Percentiles rank a stretch among this genome's conserved stretches.
Evolutionary conservation across 129 eudicot species (phyloP).

Genomic region (Ambrosia artemisiifolia): DNA sequence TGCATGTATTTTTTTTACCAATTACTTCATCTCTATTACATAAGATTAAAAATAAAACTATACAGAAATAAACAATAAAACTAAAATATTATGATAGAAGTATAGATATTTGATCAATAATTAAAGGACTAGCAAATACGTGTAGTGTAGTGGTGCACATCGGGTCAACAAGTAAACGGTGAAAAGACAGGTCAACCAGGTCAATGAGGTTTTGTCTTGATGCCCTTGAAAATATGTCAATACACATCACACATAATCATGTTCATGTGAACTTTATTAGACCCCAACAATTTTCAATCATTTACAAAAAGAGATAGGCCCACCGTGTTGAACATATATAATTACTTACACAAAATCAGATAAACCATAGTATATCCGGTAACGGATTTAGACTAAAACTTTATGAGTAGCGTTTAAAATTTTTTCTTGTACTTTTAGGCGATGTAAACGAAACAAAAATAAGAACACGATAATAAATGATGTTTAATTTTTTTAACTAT

Average conservation of each 20-base stretch:
- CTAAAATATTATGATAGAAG: too few species aligned
- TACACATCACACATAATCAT: slow-evolving; percentile 26
- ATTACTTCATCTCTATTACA: too few species aligned
- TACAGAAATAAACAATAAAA: too few species aligned
- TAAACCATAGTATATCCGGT: too few species aligned
- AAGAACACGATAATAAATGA: too few species aligned
- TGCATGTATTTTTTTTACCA: background rate
- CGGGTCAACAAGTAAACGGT: slow-evolving; percentile 53
- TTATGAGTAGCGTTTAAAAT: too few species aligned
- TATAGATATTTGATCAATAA: background rate
- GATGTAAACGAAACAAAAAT: too few species aligned
- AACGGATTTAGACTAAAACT: too few species aligned
- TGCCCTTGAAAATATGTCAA: slow-evolving; percentile 9
- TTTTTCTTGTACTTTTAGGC: too few species aligned
- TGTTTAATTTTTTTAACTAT: too few species aligned
- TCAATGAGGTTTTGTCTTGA: slow-evolving; percentile 23
- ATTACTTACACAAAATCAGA: too few species aligned
- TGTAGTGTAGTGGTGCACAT: slow-evolving; percentile 27
- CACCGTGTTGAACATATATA: background rate
- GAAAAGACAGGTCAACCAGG: slow-evolving; percentile 61
- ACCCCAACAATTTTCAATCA: slow-evolving; percentile 15
- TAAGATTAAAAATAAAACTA: too few species aligned
- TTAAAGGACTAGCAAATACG: background rate
- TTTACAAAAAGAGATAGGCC: background rate
- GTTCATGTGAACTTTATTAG: slow-evolving; percentile 27